Conservation (phyloP, 1,139 yeast species). For the Suhomyces bokatorum region DNA sequence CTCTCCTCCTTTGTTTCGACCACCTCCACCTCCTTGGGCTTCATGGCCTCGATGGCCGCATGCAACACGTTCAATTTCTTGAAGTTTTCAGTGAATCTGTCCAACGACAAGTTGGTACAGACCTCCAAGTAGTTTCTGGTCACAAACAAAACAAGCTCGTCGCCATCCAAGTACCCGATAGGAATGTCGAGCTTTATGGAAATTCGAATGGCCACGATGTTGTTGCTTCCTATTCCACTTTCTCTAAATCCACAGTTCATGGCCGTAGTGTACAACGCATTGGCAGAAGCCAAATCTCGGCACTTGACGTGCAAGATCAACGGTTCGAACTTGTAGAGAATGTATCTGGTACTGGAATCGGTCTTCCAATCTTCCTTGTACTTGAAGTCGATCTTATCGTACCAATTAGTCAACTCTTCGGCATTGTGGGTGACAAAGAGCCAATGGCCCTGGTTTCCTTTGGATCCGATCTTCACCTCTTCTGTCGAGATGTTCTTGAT, state of each 20-base stretch:
- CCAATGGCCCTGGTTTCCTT: slow-evolving; percentile 85
- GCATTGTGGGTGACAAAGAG: slow-evolving; percentile 75
- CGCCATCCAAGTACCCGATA: slow-evolving; percentile 53
- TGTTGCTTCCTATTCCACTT: slow-evolving; percentile 78
- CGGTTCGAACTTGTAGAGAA: slow-evolving; percentile 80
- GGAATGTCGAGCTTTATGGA: slow-evolving; percentile 74
- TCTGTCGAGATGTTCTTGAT: slow-evolving; percentile 25
- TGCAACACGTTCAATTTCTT: slow-evolving; percentile 53
- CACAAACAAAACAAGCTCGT: slow-evolving; percentile 43
- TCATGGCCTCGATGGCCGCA: slow-evolving; percentile 38
- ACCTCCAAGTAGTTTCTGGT: slow-evolving; percentile 48
- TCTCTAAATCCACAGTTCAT: slow-evolving; percentile 88
- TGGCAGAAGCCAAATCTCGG: slow-evolving; percentile 58
- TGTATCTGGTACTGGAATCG: slow-evolving; percentile 43
- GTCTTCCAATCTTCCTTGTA: slow-evolving; percentile 16
- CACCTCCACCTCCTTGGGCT: slow-evolving; percentile 5
- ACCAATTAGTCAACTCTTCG: slow-evolving; percentile 53
- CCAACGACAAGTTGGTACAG: slow-evolving; percentile 51
- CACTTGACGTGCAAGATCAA: slow-evolving; percentile 82
- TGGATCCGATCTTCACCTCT: slow-evolving; percentile 64
- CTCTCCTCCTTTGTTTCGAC: slow-evolving; percentile 53
- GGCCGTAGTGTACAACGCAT: slow-evolving; percentile 63
- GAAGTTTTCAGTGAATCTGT: slow-evolving; percentile 64
- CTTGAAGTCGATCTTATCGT: slow-evolving; percentile 32
- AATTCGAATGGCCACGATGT: slow-evolving; percentile 75